Evolutionary conservation across 1,284 basidiomycete species (phyloP).

Genomic region (Cutaneotrichosporon spelunceum): DNA sequence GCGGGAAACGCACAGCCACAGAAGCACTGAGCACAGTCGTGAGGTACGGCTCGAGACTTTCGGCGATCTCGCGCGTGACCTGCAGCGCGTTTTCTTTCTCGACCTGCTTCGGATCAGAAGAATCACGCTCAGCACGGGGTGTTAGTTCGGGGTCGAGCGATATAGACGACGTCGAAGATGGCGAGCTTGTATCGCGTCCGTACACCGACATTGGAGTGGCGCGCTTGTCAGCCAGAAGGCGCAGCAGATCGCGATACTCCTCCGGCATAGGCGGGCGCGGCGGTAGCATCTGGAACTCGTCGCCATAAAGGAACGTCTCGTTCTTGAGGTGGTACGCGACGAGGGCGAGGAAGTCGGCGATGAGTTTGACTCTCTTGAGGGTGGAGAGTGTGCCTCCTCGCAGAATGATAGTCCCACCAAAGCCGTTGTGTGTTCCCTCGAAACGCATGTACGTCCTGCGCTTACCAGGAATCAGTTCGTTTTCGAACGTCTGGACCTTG

Average conservation of each 20-base stretch:
- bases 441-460: constrained; percentile 97
- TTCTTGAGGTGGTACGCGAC: constrained; percentile 83
- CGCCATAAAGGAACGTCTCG: constrained; percentile 92
- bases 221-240: constrained; percentile 25
- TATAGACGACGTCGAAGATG: constrained; percentile 10
- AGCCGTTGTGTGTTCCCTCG: constrained; percentile 85
- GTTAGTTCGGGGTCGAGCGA: background rate
- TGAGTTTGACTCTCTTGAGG: constrained; percentile 81
- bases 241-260: constrained; percentile 40
- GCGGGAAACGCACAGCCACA: constrained; percentile 80
- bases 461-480: constrained; percentile 80
- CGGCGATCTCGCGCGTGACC: constrained; percentile 57
- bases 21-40: constrained; percentile 86
- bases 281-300: constrained; percentile 79
- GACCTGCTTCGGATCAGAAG: constrained; percentile 52
- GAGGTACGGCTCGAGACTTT: constrained; percentile 74
- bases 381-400: constrained; percentile 81
- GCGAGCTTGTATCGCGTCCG: background rate
- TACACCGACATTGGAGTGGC: constrained; percentile 1
- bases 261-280: constrained; percentile 39
- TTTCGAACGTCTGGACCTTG: constrained; percentile 89
- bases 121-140: background rate
- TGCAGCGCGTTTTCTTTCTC: constrained; percentile 55
- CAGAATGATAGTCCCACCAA: constrained; percentile 90
- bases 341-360: constrained; percentile 85